Percentiles rank a stretch among this genome's conserved stretches.
Evolutionary conservation across 345 rosid species (phyloP).

Genomic region (Pistacia atlantica): DNA sequence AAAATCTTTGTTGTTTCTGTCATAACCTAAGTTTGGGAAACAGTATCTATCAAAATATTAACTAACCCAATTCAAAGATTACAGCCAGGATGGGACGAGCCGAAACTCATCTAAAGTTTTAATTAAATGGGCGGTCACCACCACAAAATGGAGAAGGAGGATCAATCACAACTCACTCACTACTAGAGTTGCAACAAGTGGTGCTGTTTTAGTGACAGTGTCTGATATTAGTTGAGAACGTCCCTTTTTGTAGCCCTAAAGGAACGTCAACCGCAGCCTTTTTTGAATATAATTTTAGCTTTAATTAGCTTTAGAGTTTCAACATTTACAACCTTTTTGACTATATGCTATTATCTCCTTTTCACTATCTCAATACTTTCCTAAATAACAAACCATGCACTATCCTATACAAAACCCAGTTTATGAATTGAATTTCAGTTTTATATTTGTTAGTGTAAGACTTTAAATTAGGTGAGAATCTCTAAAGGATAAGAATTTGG

Average conservation of each 20-base stretch:
- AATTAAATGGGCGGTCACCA: not conserved
- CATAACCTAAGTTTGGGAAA: slow-evolving; percentile 11
- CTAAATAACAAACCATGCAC: not conserved
- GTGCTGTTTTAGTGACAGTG: slow-evolving; percentile 7
- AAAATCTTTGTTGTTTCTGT: not conserved
- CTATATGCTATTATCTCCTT: not conserved
- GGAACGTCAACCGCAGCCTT: slow-evolving; percentile 29
- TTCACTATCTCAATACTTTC: not conserved
- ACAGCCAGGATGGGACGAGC: not conserved
- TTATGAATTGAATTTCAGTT: too few species aligned
- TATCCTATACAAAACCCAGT: not conserved
- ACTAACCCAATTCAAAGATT: slow-evolving; percentile 7
- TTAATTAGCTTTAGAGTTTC: not conserved
- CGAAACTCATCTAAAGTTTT: too few species aligned
- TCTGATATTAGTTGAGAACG: slow-evolving; percentile 20
- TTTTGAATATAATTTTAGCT: slow-evolving; percentile 24
- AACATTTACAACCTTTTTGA: slow-evolving; percentile 7
- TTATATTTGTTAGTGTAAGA: too few species aligned
- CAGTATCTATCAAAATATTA: not conserved
- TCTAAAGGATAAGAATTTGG: too few species aligned
- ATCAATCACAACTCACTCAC: not conserved
- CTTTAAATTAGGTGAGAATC: too few species aligned
- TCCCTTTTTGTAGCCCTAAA: slow-evolving; percentile 13
- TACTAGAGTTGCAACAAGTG: not conserved
- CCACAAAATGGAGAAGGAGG: not conserved